Percentiles rank a stretch among this genome's conserved stretches.
Evolutionary conservation across 1,284 basidiomycete species (phyloP).

Genomic region (Microbotryomycetes sp.): DNA sequence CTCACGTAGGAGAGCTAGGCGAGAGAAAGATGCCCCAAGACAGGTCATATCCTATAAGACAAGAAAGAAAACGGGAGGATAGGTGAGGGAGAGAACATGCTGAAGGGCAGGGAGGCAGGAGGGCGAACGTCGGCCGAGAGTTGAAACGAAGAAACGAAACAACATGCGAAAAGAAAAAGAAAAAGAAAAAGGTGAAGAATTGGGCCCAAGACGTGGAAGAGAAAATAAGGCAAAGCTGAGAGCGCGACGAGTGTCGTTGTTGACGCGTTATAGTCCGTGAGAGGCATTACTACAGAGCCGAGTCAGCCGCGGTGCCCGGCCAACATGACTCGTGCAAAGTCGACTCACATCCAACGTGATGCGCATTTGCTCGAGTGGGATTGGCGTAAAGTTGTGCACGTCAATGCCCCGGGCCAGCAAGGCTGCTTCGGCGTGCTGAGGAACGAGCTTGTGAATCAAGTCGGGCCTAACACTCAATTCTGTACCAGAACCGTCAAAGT

Average conservation of each 20-base stretch:
- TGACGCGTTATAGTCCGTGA: no score
- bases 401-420: slow-evolving; percentile 77
- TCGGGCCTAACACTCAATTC: slow-evolving; percentile 95
- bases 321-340: no score
- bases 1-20: no score
- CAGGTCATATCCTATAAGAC: neutral
- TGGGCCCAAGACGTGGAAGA: no score
- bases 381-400: slow-evolving; percentile 53
- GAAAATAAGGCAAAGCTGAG: no score
- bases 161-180: slow-evolving; percentile 7
- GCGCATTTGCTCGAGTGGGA: slow-evolving; percentile 40
- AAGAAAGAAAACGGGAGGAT: neutral
- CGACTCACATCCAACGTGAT: slow-evolving; percentile 38
- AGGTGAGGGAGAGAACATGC: neutral
- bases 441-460: slow-evolving; percentile 82
- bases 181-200: slow-evolving; percentile 12
- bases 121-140: neutral
- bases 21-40: no score
- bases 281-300: no score
- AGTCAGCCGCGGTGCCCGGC: no score
- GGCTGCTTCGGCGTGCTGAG: slow-evolving; percentile 79
- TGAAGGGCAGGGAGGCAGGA: neutral
- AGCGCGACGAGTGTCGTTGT: no score
- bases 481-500: neutral
- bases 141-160: slow-evolving; percentile 5